Evolutionary conservation across 2,329 filamentous ascomycete genomes (phyloP).

Genomic region (Diaporthe ilicicola): DNA sequence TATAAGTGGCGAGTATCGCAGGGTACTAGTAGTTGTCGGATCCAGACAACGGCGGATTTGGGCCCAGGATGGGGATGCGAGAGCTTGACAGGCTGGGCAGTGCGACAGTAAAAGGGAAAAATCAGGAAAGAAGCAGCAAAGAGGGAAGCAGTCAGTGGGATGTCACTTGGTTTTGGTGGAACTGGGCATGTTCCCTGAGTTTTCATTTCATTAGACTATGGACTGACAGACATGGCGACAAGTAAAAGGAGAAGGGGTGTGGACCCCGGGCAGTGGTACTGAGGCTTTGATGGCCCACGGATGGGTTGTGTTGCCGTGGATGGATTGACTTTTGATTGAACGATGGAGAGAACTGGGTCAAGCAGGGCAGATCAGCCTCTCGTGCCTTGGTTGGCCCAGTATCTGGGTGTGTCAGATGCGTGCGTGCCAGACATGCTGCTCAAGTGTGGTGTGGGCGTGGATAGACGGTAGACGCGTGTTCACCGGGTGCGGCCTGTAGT

Average conservation of each 20-base stretch:
- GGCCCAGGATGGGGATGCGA: neutral
- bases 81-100: neutral
- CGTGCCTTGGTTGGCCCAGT: neutral
- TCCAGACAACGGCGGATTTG: neutral
- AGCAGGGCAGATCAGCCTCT: neutral
- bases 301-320: no score
- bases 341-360: neutral
- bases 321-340: conserved; percentile 3
- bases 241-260: conserved; percentile 15
- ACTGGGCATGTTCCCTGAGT: neutral
- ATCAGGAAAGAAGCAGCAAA: neutral
- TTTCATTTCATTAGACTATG: no score
- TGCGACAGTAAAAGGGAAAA: no score
- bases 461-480: neutral
- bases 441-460: neutral
- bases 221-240: no score
- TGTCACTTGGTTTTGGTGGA: neutral
- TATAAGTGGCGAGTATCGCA: neutral
- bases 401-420: neutral
- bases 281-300: no score
- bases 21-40: neutral
- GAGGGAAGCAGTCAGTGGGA: neutral
- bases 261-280: no score
- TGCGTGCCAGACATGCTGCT: neutral
- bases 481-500: neutral